Base-by-base conservation (phyloP, 495 filamentous ascomycete genomes). In the Hypomontagnella monticulosa region DNA sequence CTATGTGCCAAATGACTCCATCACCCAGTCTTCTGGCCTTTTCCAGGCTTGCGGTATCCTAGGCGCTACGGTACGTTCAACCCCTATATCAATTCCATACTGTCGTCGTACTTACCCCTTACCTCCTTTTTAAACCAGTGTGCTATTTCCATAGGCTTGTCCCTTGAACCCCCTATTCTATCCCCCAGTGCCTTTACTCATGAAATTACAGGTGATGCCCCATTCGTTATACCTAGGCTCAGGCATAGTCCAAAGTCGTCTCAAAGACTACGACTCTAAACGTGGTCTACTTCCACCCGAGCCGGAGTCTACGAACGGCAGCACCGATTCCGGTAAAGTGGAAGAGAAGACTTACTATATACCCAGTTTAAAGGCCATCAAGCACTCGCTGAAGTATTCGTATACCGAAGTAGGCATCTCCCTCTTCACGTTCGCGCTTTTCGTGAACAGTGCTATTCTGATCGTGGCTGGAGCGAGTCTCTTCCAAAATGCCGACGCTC, bases 41-140 rank as follows among this genome's bases (percentile, higher is more conserved):
- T 97, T 94, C 77, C 91, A 95, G 76, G 89, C 91, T 53, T 97
- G 93, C 71, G 93, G 93, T 57, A 97, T 97, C 65, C 84, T 97
- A 9, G 93, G 93, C 18, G 93, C 93, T 12, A 97, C 93, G 2
- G 92, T 74, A 72, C 63, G 71, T 71, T 3, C 4, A 46, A 9
- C 38, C 18, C 32, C 27, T 51, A 27, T 32, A 48, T 41, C 11
- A 27, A 7, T 10, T 46, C 20, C 44, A 20, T 14, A 11, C 27
- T 37, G n/a, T 18, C 10, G 10, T 4, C 34, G 9, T 30, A 36
- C 34, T 7, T 48, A 40, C 6, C 42, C 32, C 42, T 50, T 27
- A 27, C 23, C 3, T 27, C 23, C 23, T 27, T 27, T 27, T 27
- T 27, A 27, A 2, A 27, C 2, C 23, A 27, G 23, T 27, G 23